Evolutionary conservation across 805 yeast species (phyloP).

Genomic region (Saccharomycopsis fibuligera): DNA sequence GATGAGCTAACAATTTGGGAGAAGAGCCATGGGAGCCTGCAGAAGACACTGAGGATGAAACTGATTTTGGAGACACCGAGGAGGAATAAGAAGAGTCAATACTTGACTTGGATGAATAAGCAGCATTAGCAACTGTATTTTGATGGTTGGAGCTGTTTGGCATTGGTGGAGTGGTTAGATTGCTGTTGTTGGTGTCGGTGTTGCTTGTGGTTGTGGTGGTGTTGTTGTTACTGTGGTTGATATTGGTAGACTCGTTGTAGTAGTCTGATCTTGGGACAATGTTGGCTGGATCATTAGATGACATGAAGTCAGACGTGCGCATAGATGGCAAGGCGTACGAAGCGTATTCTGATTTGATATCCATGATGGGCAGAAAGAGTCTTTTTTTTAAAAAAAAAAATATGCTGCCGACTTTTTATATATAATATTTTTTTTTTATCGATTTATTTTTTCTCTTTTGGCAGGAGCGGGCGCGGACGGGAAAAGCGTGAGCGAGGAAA

Average conservation of each 20-base stretch:
- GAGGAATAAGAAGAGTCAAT: conserved; percentile 9
- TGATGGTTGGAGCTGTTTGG: conserved; percentile 6
- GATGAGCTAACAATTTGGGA: no score
- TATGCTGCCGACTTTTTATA: no score
- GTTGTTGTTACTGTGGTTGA: not conserved
- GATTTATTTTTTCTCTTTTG: no score
- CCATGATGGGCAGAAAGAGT: not conserved
- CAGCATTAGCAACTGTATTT: conserved; percentile 3
- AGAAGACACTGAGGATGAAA: conserved; percentile 18
- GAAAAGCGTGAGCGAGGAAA: no score
- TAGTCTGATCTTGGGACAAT: conserved; percentile 1
- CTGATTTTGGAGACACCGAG: conserved; percentile 18
- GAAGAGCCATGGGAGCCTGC: conserved; percentile 10
- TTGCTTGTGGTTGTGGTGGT: not conserved
- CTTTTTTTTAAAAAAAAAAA: not conserved
- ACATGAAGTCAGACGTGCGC: not conserved
- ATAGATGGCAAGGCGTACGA: not conserved
- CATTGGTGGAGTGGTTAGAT: conserved; percentile 2
- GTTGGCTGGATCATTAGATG: not conserved
- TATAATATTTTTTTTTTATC: no score
- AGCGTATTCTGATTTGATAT: conserved; percentile 1
- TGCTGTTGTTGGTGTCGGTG: not conserved
- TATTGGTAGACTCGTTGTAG: not conserved
- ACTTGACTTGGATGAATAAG: conserved; percentile 6
- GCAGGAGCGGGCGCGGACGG: no score